Evolutionary conservation across 495 filamentous ascomycete genomes (phyloP).

Genomic region (Jackrogersella minutella): DNA sequence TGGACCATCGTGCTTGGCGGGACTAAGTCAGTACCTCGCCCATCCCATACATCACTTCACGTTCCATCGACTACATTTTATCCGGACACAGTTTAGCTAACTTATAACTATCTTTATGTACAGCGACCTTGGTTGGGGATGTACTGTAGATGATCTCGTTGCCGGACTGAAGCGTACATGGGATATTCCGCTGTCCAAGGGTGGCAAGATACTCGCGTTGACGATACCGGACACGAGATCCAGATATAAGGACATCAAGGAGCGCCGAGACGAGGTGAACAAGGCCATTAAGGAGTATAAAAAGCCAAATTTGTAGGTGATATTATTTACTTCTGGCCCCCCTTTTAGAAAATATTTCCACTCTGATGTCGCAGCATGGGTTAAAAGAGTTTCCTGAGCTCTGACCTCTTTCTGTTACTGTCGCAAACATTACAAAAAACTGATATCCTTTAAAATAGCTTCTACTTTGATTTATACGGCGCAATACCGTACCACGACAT

Average conservation of each 20-base stretch:
- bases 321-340: not conserved
- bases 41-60: not conserved
- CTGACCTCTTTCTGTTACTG: not conserved
- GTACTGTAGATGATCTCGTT: constrained; percentile 48
- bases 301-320: constrained; percentile 56
- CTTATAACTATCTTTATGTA: not conserved
- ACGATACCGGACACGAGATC: constrained; percentile 62
- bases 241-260: constrained; percentile 41
- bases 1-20: constrained; percentile 64
- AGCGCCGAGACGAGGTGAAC: constrained; percentile 59
- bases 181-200: constrained; percentile 54
- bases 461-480: constrained; percentile 61
- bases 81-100: not conserved
- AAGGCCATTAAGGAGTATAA: constrained; percentile 57
- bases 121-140: constrained; percentile 56
- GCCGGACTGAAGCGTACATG: constrained; percentile 54
- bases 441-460: constrained; percentile 41
- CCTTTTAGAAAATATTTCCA: too few species aligned
- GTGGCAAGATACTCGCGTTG: constrained; percentile 64
- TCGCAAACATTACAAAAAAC: not conserved
- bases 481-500: constrained; percentile 63
- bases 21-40: constrained; percentile 58
- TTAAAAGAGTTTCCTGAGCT: not conserved
- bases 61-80: not conserved
- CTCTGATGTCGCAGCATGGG: too few species aligned